Base-by-base conservation (phyloP, 192 early-diverging fungal genomes). In the Gamsiella multidivaricata region DNA sequence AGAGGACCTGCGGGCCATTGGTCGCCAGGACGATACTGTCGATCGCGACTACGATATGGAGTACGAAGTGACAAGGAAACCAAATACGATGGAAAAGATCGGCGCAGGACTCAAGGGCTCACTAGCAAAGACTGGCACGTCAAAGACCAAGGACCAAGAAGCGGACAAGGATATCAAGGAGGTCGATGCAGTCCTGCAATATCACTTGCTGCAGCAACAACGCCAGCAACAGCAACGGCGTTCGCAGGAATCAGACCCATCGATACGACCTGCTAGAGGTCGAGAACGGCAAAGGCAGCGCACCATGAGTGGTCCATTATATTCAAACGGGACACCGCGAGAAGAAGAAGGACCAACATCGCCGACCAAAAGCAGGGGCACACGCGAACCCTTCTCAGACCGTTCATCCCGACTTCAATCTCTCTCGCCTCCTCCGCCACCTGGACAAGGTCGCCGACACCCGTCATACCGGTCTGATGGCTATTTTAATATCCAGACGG, bases 61-160 rank as follows among this genome's bases (percentile, higher is more conserved):
- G 22, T 22, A 26, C n/a, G 67, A 46, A 14, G 5, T 25, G 6
- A 12, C 43, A 5, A 61, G 20, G 31, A 54, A 20, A 14, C 33
- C 32, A 23, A 43, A 49, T 22, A 10, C 64, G 0, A 67, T 68
- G 5, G 46, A 66, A 22, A 61, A 65, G 31, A 11, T 73, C 6
- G 62, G 70, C 0, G 49, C 70, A 25, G 70, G 72, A 18, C 14
- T 76, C 12, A 76, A 76, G 36, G 72, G 46, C 2, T 58, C 72
- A 0, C 18, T 76, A 8, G 57, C 56, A 22, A 74, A 65, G 32
- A 47, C 64, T 0, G 59, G 59, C 26, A 29, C 66, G 22, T 39
- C 29, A 8, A 76, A 56, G 22, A 60, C 23, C 28, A 54, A 41
- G 20, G 69, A 62, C 50, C 56, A 64, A 31, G 54, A 64, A 2